Evolutionary conservation across 768 basidiomycete species (phyloP).

Genomic region (Russula vinacea): DNA sequence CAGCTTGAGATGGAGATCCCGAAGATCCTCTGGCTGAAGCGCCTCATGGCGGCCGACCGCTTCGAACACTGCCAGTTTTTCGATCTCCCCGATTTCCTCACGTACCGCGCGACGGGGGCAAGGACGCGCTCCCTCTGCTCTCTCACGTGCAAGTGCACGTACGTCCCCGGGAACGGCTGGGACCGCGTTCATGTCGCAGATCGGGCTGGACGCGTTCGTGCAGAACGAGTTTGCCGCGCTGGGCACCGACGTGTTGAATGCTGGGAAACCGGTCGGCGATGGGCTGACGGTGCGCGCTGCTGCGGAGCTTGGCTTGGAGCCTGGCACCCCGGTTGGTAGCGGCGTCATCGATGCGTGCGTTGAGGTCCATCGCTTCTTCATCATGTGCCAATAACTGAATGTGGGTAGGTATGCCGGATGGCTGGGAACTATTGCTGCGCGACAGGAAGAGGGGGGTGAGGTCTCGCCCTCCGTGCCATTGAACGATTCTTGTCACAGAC

Average conservation of each 20-base stretch:
- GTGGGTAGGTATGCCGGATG: constrained; percentile 80
- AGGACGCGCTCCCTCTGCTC: constrained; percentile 85
- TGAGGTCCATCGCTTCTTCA: not conserved
- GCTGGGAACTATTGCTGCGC: constrained; percentile 91
- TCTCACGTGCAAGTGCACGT: constrained; percentile 94
- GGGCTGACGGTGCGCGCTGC: constrained; percentile 81
- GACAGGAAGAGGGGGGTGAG: constrained; percentile 51
- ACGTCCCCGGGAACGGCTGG: constrained; percentile 86
- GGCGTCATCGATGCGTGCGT: constrained; percentile 92
- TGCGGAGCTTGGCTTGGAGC: constrained; percentile 74
- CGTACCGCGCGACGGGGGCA: constrained; percentile 79
- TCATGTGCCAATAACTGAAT: constrained; percentile 3
- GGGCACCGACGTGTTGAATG: constrained; percentile 63
- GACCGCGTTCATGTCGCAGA: constrained; percentile 82
- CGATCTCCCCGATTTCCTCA: constrained; percentile 94
- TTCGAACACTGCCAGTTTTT: constrained; percentile 81
- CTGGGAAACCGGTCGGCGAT: constrained; percentile 79
- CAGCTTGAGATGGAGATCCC: constrained; percentile 99
- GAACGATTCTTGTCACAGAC: constrained; percentile 71
- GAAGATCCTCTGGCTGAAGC: constrained; percentile 95
- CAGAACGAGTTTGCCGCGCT: constrained; percentile 72
- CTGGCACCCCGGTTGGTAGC: constrained; percentile 90
- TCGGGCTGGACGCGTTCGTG: constrained; percentile 73
- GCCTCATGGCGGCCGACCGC: constrained; percentile 65
- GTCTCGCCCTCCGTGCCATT: constrained; percentile 57